Conservation (phyloP, 1,284 basidiomycete genomes). For the Cystobasidium sp. region DNA sequence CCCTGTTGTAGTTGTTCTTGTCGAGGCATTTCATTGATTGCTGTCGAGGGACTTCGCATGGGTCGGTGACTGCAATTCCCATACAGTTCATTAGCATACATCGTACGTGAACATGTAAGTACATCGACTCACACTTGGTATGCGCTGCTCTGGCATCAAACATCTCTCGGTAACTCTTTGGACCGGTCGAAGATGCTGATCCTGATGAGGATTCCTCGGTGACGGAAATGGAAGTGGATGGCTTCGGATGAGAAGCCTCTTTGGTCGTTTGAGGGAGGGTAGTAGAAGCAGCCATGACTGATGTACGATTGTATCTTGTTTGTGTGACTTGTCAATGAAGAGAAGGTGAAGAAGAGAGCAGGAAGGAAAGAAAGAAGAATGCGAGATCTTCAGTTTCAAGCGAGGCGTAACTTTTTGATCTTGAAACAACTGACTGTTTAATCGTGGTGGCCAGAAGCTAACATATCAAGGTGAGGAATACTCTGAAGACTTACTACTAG, state of each 20-base stretch:
- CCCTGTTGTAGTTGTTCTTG: constrained; percentile 43
- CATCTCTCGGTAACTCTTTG: constrained; percentile 35
- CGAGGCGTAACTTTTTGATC: constrained; percentile 6
- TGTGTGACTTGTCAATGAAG: no score
- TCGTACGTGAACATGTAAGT: background rate
- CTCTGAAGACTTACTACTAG: no score
- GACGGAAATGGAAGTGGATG: constrained; percentile 1
- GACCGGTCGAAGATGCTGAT: background rate
- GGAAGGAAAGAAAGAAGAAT: background rate
- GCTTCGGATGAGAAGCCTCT: constrained; percentile 31
- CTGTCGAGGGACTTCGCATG: constrained; percentile 40
- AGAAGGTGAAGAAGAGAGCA: background rate
- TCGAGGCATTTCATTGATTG: constrained; percentile 45
- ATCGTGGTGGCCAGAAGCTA: background rate
- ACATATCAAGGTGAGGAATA: background rate
- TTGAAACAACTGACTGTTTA: background rate
- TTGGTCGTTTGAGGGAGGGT: constrained; percentile 28
- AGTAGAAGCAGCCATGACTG: background rate
- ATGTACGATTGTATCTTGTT: no score
- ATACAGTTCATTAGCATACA: background rate
- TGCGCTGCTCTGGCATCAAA: constrained; percentile 42
- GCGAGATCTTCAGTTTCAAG: constrained; percentile 2
- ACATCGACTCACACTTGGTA: constrained; percentile 37
- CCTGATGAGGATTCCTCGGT: background rate
- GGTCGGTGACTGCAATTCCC: constrained; percentile 29